phyloP scores from a whole-genome alignment of 1,284 basidiomycete species.

The Trametes pubescens region DNA sequence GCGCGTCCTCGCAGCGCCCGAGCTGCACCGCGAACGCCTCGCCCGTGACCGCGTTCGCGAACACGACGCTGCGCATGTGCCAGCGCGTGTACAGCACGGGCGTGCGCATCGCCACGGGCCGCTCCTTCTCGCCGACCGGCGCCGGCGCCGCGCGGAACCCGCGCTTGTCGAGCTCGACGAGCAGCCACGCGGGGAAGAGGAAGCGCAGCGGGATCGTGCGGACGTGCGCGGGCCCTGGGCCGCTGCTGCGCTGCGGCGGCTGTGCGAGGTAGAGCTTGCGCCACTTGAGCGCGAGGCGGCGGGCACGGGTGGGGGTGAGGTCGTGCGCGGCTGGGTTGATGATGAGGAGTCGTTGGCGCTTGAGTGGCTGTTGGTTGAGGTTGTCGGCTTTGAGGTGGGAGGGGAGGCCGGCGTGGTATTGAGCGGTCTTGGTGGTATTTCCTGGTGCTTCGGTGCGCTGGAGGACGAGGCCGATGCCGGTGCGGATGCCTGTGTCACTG shows the following conservation, averaged over 20 bases:
- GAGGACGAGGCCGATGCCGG: constrained; percentile 9
- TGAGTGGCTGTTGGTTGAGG: not conserved
- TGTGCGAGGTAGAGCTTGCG: constrained; percentile 15
- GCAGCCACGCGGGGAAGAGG: constrained; percentile 14
- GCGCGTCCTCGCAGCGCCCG: constrained; percentile 12
- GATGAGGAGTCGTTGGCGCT: constrained; percentile 5
- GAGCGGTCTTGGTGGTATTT: not conserved
- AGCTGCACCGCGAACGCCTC: constrained; percentile 13
- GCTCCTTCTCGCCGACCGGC: not conserved
- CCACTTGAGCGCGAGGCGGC: constrained; percentile 7
- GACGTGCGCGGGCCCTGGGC: not conserved
- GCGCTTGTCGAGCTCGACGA: constrained; percentile 10
- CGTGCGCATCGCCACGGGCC: constrained; percentile 1
- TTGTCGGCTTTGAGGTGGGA: not conserved
- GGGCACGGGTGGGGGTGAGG: not conserved
- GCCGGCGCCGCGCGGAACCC: constrained; percentile 6
- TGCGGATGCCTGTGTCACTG: constrained; percentile 1
- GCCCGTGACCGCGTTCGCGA: constrained; percentile 8
- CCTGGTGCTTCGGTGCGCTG: not conserved
- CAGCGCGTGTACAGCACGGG: constrained; percentile 11
- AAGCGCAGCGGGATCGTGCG: constrained; percentile 7
- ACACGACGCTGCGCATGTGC: constrained; percentile 10
- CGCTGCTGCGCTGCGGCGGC: not conserved
- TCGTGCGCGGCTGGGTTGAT: constrained; percentile 2
- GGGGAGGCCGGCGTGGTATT: constrained; percentile 9